Conservation (phyloP, 805 yeast genomes). For the Starmerella khaoyaiensis region DNA sequence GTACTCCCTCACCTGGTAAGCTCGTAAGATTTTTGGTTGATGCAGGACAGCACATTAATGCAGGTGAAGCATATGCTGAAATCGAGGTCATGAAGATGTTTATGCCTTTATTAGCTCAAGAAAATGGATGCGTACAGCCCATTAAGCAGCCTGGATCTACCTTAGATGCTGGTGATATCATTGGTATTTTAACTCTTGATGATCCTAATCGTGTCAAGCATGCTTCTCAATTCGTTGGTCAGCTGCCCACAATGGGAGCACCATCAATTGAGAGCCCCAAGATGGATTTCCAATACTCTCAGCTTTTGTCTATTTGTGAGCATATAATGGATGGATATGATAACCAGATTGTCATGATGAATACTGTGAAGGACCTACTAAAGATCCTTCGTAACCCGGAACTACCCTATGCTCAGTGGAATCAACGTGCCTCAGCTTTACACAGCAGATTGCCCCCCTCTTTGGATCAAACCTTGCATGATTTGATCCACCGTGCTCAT, state of each 20-base stretch:
- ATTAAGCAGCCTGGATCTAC: conserved; percentile 98
- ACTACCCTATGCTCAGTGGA: conserved; percentile 91
- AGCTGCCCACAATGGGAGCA: conserved; percentile 76
- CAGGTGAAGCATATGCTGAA: conserved; percentile 94
- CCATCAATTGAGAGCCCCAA: conserved; percentile 75
- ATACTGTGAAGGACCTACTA: conserved; percentile 61
- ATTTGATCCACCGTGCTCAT: conserved; percentile 51
- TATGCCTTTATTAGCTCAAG: conserved; percentile 92
- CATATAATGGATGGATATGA: conserved; percentile 86
- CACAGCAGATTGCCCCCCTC: conserved; percentile 78
- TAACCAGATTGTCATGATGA: conserved; percentile 85
- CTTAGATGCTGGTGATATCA: conserved; percentile 88
- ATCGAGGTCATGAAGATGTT: conserved; percentile 99
- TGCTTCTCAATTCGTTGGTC: conserved; percentile 89
- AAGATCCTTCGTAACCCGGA: conserved; percentile 63
- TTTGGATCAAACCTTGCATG: conserved; percentile 53
- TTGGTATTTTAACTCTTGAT: conserved; percentile 86
- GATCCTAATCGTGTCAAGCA: conserved; percentile 96
- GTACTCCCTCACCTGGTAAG: conserved; percentile 99
- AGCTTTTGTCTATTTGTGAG: conserved; percentile 45
- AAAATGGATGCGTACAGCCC: conserved; percentile 81
- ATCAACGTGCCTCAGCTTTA: conserved; percentile 68
- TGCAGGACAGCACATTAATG: conserved; percentile 79
- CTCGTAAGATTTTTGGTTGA: conserved; percentile 86
- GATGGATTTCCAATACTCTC: conserved; percentile 61